Conservation (phyloP, 2,329 filamentous ascomycete genomes). For the Phyllosticta citribraziliensis region DNA sequence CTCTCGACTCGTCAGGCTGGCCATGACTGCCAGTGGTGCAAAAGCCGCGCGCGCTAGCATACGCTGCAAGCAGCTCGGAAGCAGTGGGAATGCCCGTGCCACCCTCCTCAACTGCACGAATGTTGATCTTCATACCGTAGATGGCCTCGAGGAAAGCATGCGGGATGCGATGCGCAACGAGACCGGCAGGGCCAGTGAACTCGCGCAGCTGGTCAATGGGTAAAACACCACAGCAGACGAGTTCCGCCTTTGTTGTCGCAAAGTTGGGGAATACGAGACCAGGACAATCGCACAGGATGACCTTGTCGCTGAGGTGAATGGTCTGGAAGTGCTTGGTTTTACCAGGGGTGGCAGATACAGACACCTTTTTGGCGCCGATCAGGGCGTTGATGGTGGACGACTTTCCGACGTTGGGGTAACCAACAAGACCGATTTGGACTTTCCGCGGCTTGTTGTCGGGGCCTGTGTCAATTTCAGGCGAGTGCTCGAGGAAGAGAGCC, state of each 20-base stretch:
- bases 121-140: constrained; percentile 85
- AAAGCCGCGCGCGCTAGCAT: constrained; percentile 83
- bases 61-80: constrained; percentile 74
- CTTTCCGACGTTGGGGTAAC: constrained; percentile 98
- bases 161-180: constrained; percentile 79
- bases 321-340: constrained; percentile 99
- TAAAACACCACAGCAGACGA: constrained; percentile 88
- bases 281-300: constrained; percentile 93
- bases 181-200: constrained; percentile 73
- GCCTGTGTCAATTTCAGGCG: constrained; percentile 47
- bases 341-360: constrained; percentile 90
- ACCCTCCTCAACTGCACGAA: constrained; percentile 76
- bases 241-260: constrained; percentile 87
- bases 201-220: constrained; percentile 96
- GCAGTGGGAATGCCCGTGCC: constrained; percentile 80
- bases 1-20: constrained; percentile 86
- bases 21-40: constrained; percentile 74
- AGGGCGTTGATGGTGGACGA: constrained; percentile 98
- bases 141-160: constrained; percentile 81
- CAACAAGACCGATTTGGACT: constrained; percentile 84
- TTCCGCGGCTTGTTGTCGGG: constrained; percentile 46
- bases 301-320: constrained; percentile 80
- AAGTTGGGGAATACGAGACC: constrained; percentile 99
- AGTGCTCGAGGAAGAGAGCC: constrained; percentile 71
- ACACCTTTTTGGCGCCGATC: constrained; percentile 97